Evolutionary conservation across 495 filamentous ascomycete genomes (phyloP).

Genomic region (Neurospora sp.): DNA sequence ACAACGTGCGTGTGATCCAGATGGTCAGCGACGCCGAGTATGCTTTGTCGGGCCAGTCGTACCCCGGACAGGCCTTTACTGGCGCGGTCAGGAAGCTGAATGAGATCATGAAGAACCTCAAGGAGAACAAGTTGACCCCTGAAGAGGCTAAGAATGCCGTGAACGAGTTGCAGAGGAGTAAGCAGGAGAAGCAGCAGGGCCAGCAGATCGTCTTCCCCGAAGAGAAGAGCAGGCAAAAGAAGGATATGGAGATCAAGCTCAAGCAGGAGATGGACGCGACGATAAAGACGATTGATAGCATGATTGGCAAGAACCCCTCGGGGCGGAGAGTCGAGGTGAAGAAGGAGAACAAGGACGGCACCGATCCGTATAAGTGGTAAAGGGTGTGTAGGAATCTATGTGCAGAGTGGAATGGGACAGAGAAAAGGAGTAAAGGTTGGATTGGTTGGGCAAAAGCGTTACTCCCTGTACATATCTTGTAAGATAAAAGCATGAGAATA

Average conservation of each 20-base stretch:
- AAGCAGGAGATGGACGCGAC: constrained; percentile 7
- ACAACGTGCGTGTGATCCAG: constrained; percentile 64
- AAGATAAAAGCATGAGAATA: constrained; percentile 1
- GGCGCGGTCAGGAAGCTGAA: constrained; percentile 25
- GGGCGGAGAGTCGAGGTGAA: neutral
- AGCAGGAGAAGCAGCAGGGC: constrained; percentile 24
- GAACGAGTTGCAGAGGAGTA: constrained; percentile 11
- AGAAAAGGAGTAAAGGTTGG: neutral
- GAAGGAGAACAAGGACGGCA: neutral
- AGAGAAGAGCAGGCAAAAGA: constrained; percentile 6
- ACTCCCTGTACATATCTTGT: neutral
- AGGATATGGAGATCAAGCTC: constrained; percentile 10
- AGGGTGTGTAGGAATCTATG: neutral
- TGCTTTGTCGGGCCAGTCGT: constrained; percentile 27
- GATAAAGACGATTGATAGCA: neutral
- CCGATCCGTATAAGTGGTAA: neutral
- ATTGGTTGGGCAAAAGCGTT: neutral
- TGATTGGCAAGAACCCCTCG: neutral
- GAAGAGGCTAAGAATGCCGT: constrained; percentile 7
- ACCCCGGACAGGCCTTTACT: constrained; percentile 33
- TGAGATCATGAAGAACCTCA: constrained; percentile 13
- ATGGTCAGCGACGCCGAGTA: constrained; percentile 66
- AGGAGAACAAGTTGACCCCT: constrained; percentile 2
- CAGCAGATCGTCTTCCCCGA: constrained; percentile 11
- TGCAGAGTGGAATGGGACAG: neutral